These are phyloP conservation scores for Phytophthora ohioensis DNA, from an alignment of 352 stramenopile genomes.

Conservation along the genomic window DNA sequence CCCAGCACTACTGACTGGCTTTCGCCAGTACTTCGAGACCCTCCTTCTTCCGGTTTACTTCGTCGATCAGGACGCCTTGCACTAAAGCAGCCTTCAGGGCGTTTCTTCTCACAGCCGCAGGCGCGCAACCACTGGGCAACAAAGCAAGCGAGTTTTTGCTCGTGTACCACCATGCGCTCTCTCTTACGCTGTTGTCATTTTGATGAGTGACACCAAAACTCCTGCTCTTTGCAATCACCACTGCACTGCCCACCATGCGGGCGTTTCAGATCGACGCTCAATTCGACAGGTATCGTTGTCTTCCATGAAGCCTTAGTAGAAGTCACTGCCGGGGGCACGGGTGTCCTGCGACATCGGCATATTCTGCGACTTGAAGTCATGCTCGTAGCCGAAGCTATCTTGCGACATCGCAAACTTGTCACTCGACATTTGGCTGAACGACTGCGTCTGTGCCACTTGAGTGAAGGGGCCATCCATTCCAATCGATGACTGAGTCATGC, in stretches of 20 bases:
- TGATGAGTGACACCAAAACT: background rate
- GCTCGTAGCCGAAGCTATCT: slow-evolving; percentile 79
- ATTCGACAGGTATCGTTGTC: slow-evolving; percentile 12
- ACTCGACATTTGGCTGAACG: slow-evolving; percentile 84
- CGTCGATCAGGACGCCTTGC: background rate
- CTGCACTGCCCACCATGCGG: background rate
- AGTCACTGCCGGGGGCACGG: slow-evolving; percentile 57
- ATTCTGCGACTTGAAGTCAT: slow-evolving; percentile 88
- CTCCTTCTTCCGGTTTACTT: background rate
- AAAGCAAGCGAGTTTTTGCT: background rate
- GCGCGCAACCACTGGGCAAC: background rate
- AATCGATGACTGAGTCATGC: slow-evolving; percentile 68
- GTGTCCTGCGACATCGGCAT: slow-evolving; percentile 85
- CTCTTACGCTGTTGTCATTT: background rate
- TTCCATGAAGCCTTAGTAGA: slow-evolving; percentile 61
- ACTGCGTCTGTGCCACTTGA: slow-evolving; percentile 81
- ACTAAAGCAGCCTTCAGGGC: background rate
- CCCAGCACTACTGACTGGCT: background rate
- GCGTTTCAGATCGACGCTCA: background rate
- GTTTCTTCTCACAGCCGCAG: background rate
- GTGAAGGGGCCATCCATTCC: slow-evolving; percentile 83
- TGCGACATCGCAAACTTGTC: slow-evolving; percentile 90
- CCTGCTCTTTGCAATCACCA: background rate
- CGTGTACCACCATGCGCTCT: background rate
- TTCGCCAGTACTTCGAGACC: background rate